Evolutionary conservation across 129 eudicot species (phyloP), one percentile per base, ranked within the genome.

Genomic region (Rutidosis leptorrhynchoides): DNA sequence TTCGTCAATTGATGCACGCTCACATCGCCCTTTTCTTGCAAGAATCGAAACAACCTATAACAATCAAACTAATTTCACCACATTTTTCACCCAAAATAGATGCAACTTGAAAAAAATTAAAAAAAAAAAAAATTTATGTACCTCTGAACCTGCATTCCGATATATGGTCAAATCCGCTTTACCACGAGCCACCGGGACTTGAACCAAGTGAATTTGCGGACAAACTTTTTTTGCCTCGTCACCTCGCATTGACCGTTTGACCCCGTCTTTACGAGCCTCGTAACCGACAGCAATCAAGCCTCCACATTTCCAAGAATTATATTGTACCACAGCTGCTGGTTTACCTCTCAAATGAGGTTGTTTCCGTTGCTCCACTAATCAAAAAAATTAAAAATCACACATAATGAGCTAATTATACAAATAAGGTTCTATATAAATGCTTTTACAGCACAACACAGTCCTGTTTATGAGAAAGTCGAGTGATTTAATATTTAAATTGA

Each of bases 131-230:
- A 32, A n/a, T n/a, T 27, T 20, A 66, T 52, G 53, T 61, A 93
- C 98, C 98, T 93, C 98, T 80, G 92, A 93, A 67, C 98, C 96
- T 16, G 98, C 98, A 84, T 85, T 79, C 48, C 98, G 86, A 55
- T 93, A 93, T 59, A 69, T 77, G 77, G 68, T 86, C 74, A 93
- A 66, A 78, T 93, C 98, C 23, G 96, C 98, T 89, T 93, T 93
- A 55, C 95, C 98, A 72, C 95, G 98, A 5, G 91, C 87, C 62
- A 86, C 98, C 1, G 98, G 98, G 3, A 88, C 98, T 80, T 74
- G 84, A 23, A 93, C 95, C 46, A 93, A 85, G 30, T 88, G 92
- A 84, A 93, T 93, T 63, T 86, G 69, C 6, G 96, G 98, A 56
- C 98, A 93, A 30, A 82, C 94, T 70, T 70, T 64, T 78, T 93